Evolutionary conservation across 2,329 filamentous ascomycete genomes (phyloP).

Genomic region (Scedosporium boydii): DNA sequence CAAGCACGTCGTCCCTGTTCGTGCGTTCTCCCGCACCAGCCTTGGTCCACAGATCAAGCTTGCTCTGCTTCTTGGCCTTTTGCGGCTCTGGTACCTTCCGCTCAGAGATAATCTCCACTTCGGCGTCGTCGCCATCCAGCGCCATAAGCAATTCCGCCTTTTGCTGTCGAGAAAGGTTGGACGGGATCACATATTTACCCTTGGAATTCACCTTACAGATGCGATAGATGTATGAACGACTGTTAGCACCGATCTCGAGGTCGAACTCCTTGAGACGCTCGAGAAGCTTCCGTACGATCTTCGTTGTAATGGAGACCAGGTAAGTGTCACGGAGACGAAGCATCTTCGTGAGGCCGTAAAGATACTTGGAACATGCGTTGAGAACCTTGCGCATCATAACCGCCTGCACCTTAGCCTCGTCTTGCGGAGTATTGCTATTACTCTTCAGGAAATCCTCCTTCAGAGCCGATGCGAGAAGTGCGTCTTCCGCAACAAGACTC

Average conservation of each 20-base stretch:
- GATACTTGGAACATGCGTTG: slow-evolving; percentile 16
- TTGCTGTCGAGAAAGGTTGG: slow-evolving; percentile 73
- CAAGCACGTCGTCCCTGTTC: slow-evolving; percentile 37
- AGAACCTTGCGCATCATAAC: slow-evolving; percentile 31
- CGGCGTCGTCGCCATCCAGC: slow-evolving; percentile 46
- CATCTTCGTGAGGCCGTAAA: slow-evolving; percentile 67
- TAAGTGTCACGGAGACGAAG: slow-evolving; percentile 82
- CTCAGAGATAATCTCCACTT: slow-evolving; percentile 14
- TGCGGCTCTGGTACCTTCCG: slow-evolving; percentile 11
- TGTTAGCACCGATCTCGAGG: slow-evolving; percentile 56
- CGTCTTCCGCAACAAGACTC: slow-evolving; percentile 73
- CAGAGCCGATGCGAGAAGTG: slow-evolving; percentile 67
- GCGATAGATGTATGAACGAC: slow-evolving; percentile 53
- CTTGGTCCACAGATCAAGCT: slow-evolving; percentile 32
- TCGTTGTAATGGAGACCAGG: slow-evolving; percentile 72
- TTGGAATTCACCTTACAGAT: slow-evolving; percentile 47
- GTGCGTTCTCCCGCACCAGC: slow-evolving; percentile 10
- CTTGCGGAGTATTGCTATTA: slow-evolving; percentile 11
- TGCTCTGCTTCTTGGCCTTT: slow-evolving; percentile 44
- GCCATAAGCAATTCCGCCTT: slow-evolving; percentile 70
- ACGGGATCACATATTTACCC: slow-evolving; percentile 53
- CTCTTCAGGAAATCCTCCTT: slow-evolving; percentile 11
- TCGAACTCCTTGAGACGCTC: slow-evolving; percentile 68
- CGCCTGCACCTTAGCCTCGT: slow-evolving; percentile 18
- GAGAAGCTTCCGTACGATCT: slow-evolving; percentile 75